A percentile compares a stretch with the other conserved stretches of the same genome.
Conservation (phyloP, 2,329 filamentous ascomycete genomes). For the Rutstroemia sp. region DNA sequence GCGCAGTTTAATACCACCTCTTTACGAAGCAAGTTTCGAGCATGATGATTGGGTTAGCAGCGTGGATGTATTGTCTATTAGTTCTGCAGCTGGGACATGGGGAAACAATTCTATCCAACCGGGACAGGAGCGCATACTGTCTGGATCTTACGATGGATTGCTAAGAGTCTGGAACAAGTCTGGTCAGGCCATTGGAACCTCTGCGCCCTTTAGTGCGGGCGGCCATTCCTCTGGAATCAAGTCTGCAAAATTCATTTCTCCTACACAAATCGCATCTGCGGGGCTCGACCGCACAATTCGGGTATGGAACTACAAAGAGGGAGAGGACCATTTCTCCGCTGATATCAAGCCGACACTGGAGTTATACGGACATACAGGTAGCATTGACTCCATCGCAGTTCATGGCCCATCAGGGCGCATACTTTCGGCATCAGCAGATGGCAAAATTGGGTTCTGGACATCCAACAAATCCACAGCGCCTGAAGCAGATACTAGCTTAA, state of each 20-base stretch:
- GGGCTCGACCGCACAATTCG: slow-evolving; percentile 80
- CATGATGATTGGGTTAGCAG: slow-evolving; percentile 96
- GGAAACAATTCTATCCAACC: slow-evolving; percentile 40
- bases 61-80: slow-evolving; percentile 70
- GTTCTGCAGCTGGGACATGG: slow-evolving; percentile 54
- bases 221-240: slow-evolving; percentile 75
- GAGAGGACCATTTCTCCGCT: slow-evolving; percentile 47
- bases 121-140: slow-evolving; percentile 69
- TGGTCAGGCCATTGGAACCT: slow-evolving; percentile 75
- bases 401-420: slow-evolving; percentile 68
- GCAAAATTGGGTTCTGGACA: slow-evolving; percentile 82
- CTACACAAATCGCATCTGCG: slow-evolving; percentile 71
- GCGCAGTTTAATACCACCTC: slow-evolving; percentile 79
- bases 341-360: slow-evolving; percentile 66
- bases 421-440: slow-evolving; percentile 78
- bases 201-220: slow-evolving; percentile 55
- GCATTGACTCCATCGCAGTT: slow-evolving; percentile 67
- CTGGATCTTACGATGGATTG: slow-evolving; percentile 87
- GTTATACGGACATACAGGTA: slow-evolving; percentile 72
- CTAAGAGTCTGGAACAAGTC: slow-evolving; percentile 85
- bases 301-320: slow-evolving; percentile 80
- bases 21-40: slow-evolving; percentile 86
- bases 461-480: slow-evolving; percentile 70
- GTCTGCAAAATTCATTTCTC: slow-evolving; percentile 74
- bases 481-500: slow-evolving; percentile 62